Percentiles rank a stretch among this genome's conserved stretches.
Conservation (phyloP, 2,329 filamentous ascomycete genomes). For the Metarhizium guizhouense region DNA sequence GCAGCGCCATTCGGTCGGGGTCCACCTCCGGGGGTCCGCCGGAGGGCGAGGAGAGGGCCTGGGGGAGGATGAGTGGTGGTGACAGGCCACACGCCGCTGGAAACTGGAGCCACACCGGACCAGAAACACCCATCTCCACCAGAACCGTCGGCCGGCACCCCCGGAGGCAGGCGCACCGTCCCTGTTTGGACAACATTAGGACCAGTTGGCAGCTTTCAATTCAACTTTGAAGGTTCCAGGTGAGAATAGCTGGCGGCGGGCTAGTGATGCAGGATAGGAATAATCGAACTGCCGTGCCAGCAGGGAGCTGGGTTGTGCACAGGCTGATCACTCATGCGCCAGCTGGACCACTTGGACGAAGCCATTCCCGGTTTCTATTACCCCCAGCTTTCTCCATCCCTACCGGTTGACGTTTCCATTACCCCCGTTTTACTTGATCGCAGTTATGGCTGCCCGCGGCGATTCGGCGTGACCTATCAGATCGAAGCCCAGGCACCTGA, state of each 20-base stretch:
- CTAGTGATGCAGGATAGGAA: too few species aligned
- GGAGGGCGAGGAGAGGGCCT: background rate
- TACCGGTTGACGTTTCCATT: constrained; percentile 19
- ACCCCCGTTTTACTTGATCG: constrained; percentile 30
- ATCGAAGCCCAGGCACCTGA: background rate
- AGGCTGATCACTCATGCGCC: background rate
- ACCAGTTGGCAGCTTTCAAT: background rate
- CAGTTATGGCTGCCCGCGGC: background rate
- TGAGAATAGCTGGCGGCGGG: background rate
- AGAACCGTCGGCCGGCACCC: background rate
- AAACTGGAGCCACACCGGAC: background rate
- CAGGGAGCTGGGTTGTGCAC: too few species aligned
- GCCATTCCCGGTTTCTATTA: constrained; percentile 22
- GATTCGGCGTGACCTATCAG: background rate
- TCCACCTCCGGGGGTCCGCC: constrained; percentile 4
- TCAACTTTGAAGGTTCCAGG: background rate
- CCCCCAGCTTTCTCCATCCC: constrained; percentile 23
- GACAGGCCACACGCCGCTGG: background rate
- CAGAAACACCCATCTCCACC: background rate
- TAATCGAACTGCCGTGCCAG: background rate
- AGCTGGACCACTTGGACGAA: constrained; percentile 1
- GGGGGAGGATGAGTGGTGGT: background rate
- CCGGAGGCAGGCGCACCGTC: background rate
- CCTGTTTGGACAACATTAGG: background rate
- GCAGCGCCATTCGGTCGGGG: background rate